A percentile compares a stretch with the other conserved stretches of the same genome.
These are phyloP conservation scores for Bryoerythrophyllum caledonicum DNA, from an alignment of 225 moss, liverwort and hornwort species.

Conservation along the genomic window DNA sequence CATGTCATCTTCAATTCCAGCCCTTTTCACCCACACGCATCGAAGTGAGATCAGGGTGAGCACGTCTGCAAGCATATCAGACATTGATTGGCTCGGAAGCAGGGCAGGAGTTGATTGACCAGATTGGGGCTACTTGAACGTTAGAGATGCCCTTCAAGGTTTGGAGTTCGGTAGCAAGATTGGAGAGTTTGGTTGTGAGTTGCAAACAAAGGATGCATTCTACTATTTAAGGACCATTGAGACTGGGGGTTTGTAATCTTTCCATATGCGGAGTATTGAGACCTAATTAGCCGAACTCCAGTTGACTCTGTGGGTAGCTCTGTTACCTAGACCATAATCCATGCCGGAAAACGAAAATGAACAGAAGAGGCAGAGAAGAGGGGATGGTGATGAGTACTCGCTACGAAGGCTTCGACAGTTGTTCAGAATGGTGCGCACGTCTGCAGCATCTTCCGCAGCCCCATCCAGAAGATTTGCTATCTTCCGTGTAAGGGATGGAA, in stretches of 20 bases:
- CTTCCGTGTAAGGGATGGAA: constrained; percentile 69
- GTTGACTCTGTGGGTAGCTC: background rate
- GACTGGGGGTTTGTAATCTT: no score
- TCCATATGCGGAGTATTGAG: no score
- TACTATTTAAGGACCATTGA: no score
- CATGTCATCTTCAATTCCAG: constrained; percentile 77
- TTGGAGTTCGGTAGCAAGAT: no score
- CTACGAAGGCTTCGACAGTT: constrained; percentile 49
- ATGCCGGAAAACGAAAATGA: background rate
- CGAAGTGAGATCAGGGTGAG: background rate
- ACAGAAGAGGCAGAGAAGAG: background rate
- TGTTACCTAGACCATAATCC: background rate
- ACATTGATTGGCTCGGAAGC: no score
- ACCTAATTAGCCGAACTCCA: no score
- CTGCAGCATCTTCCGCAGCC: constrained; percentile 65
- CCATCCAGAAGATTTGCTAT: constrained; percentile 56
- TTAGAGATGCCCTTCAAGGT: no score
- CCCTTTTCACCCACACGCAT: constrained; percentile 24
- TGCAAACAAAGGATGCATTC: no score
- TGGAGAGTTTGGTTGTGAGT: no score
- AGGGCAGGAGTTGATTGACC: no score
- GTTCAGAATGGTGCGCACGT: constrained; percentile 64
- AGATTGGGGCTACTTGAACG: no score
- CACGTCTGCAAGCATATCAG: background rate
- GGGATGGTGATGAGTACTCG: constrained; percentile 48